phyloP scores from a whole-genome alignment of 1,284 basidiomycete species.

The Trichosporon sp. region DNA sequence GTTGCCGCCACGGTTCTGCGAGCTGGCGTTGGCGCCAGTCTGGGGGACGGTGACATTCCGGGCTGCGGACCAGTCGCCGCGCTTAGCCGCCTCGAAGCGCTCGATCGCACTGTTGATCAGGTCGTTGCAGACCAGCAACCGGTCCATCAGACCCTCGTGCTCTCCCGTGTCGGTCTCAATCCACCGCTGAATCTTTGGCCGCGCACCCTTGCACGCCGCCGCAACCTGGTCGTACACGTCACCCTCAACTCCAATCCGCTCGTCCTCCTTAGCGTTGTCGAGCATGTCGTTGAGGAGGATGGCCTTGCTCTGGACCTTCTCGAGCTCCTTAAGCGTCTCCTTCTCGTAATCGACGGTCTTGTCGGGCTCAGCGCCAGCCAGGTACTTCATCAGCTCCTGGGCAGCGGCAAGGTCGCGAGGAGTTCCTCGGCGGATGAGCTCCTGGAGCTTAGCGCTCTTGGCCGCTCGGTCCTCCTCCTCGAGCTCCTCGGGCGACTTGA shows the following conservation, averaged over 20 bases:
- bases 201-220: slow-evolving; percentile 69
- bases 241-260: slow-evolving; percentile 70
- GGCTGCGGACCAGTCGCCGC: slow-evolving; percentile 65
- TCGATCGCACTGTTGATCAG: slow-evolving; percentile 88
- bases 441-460: slow-evolving; percentile 95
- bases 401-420: slow-evolving; percentile 92
- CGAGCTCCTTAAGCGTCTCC: slow-evolving; percentile 83
- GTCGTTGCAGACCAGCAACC: slow-evolving; percentile 93
- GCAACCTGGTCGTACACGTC: slow-evolving; percentile 98
- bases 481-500: slow-evolving; percentile 58
- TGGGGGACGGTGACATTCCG: slow-evolving; percentile 33
- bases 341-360: slow-evolving; percentile 86
- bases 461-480: slow-evolving; percentile 93
- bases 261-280: slow-evolving; percentile 81
- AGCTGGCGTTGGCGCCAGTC: slow-evolving; percentile 5
- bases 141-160: slow-evolving; percentile 83
- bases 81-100: slow-evolving; percentile 86
- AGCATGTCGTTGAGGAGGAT: slow-evolving; percentile 93
- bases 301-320: slow-evolving; percentile 91
- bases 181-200: slow-evolving; percentile 97
- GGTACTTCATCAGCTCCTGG: slow-evolving; percentile 94
- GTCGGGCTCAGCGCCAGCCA: slow-evolving; percentile 93
- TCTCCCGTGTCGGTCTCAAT: slow-evolving; percentile 77
- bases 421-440: slow-evolving; percentile 91
- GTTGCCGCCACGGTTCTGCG: slow-evolving; percentile 25